Conservation (phyloP, 2,329 filamentous ascomycete species). For the Epichloe baconii region DNA sequence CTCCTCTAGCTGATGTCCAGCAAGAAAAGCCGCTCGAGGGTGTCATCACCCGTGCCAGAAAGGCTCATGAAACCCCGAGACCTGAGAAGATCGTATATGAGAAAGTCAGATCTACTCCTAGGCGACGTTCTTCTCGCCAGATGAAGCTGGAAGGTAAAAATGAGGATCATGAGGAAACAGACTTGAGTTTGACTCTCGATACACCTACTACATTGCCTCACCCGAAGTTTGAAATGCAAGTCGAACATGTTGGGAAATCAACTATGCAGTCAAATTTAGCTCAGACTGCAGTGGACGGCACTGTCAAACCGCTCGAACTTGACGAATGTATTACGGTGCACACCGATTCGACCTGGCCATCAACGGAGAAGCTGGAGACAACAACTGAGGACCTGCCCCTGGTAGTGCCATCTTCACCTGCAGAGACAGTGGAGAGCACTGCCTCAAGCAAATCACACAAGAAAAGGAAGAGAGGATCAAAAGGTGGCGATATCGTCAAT, state of each 20-base stretch:
- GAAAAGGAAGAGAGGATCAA: conserved; percentile 19
- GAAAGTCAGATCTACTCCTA: background rate
- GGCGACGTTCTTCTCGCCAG: conserved; percentile 2
- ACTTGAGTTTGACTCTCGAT: conserved; percentile 4
- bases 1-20: background rate
- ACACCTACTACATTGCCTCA: background rate
- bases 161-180: background rate
- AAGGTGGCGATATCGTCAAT: conserved; percentile 11
- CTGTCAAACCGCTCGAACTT: background rate
- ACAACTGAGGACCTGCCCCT: conserved; percentile 6
- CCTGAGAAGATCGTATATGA: background rate
- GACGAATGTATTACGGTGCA: conserved; percentile 13
- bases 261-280: background rate
- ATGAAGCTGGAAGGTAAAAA: background rate
- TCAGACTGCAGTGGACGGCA: background rate
- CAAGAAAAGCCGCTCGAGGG: background rate
- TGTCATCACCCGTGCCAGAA: conserved; percentile 2
- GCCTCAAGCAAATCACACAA: background rate
- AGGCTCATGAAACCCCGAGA: background rate
- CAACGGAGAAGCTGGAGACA: conserved; percentile 6
- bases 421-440: conserved; percentile 1
- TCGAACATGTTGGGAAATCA: background rate
- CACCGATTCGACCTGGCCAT: conserved; percentile 7
- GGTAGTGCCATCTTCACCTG: conserved; percentile 15
- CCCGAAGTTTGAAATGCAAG: background rate